These are phyloP conservation scores for Fraxinus greggii DNA, from an alignment of 305 asterid species.

Conservation along the genomic window DNA sequence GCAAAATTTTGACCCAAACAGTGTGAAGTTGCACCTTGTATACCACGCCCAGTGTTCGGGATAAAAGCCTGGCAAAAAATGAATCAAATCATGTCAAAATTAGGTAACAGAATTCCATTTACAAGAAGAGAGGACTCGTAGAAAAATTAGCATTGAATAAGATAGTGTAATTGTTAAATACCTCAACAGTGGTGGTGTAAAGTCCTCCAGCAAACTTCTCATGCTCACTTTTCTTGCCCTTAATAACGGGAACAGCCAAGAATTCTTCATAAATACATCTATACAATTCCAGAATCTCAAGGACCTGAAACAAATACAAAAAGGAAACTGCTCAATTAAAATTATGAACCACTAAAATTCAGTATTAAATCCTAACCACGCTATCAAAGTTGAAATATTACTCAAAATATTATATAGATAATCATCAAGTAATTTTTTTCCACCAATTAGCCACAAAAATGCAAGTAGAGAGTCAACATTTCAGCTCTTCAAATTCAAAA, in stretches of 20 bases:
- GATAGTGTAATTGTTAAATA: slow-evolving; percentile 21
- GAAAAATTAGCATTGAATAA: slow-evolving; percentile 6
- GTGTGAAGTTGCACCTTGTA: slow-evolving; percentile 98
- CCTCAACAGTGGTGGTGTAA: slow-evolving; percentile 96
- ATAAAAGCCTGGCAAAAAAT: slow-evolving; percentile 65
- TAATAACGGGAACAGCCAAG: slow-evolving; percentile 84
- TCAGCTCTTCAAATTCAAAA: neutral
- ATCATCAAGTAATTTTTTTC: neutral
- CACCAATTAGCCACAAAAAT: neutral
- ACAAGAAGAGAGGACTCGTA: neutral
- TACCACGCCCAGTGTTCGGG: slow-evolving; percentile 92
- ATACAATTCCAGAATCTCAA: slow-evolving; percentile 80
- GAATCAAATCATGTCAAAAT: slow-evolving; percentile 12
- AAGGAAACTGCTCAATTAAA: neutral
- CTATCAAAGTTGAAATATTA: neutral
- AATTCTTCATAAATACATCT: slow-evolving; percentile 90
- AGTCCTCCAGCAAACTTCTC: slow-evolving; percentile 99
- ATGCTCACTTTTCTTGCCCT: slow-evolving; percentile 92
- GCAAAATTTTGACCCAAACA: slow-evolving; percentile 95
- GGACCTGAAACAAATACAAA: slow-evolving; percentile 55
- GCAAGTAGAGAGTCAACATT: neutral
- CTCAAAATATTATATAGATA: neutral
- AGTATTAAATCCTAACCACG: neutral
- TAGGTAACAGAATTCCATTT: slow-evolving; percentile 8
- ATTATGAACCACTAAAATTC: neutral